A percentile compares a stretch with the other conserved stretches of the same genome.
Conservation (phyloP, 2,329 filamentous ascomycete genomes). For the Stagonosporopsis rhizophila region DNA sequence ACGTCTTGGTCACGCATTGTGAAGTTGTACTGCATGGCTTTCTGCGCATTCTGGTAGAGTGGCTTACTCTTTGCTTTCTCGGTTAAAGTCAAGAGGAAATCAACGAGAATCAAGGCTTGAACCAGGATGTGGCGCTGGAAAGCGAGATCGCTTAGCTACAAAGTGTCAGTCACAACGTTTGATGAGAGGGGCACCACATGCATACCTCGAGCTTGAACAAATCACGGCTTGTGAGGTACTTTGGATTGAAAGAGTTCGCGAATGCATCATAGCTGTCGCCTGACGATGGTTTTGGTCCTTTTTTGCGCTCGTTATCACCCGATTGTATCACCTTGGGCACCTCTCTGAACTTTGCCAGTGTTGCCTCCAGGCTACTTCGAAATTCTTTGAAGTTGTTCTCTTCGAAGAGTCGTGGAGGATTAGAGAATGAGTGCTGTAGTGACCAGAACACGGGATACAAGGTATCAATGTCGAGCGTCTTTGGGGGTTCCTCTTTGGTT, state of each 20-base stretch:
- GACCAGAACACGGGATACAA: slow-evolving; percentile 96
- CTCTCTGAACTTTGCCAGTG: slow-evolving; percentile 76
- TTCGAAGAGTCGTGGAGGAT: slow-evolving; percentile 84
- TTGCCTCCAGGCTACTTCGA: slow-evolving; percentile 67
- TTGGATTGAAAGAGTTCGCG: slow-evolving; percentile 86
- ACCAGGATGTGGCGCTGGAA: slow-evolving; percentile 95
- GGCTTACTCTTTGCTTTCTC: slow-evolving; percentile 81
- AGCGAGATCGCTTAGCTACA: slow-evolving; percentile 85
- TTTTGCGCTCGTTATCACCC: slow-evolving; percentile 70
- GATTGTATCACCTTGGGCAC: slow-evolving; percentile 73
- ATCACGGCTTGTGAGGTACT: slow-evolving; percentile 96
- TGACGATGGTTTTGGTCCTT: slow-evolving; percentile 65
- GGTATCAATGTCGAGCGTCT: slow-evolving; percentile 67
- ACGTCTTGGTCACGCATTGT: slow-evolving; percentile 83
- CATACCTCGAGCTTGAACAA: slow-evolving; percentile 91
- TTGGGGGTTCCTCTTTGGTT: slow-evolving; percentile 56
- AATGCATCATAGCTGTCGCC: slow-evolving; percentile 68
- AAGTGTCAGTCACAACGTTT: slow-evolving; percentile 37
- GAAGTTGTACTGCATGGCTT: slow-evolving; percentile 84
- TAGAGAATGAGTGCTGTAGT: slow-evolving; percentile 88
- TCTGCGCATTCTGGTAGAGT: slow-evolving; percentile 74
- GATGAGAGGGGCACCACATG: slow-evolving; percentile 24
- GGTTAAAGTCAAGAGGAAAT: slow-evolving; percentile 92
- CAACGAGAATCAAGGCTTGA: slow-evolving; percentile 90
- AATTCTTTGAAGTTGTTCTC: slow-evolving; percentile 70